Conservation (phyloP, 768 basidiomycete species). For the Auricularia sp. region DNA sequence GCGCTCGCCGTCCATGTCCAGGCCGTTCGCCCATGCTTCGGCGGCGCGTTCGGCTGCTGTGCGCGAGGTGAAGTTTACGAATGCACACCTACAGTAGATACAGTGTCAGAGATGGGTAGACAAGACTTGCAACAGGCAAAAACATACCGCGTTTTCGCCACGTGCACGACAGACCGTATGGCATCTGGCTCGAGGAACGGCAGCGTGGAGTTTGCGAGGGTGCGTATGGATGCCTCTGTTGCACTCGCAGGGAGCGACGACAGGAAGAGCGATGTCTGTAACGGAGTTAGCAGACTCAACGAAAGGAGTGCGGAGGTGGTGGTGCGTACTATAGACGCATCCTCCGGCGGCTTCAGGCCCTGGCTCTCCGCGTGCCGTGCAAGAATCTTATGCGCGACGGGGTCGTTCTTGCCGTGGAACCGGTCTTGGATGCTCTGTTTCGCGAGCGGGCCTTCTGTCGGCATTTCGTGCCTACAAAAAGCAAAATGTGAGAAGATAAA, state of each 20-base stretch:
- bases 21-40: conserved; percentile 79
- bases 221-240: conserved; percentile 66
- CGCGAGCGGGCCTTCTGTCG: conserved; percentile 68
- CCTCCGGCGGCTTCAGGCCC: conserved; percentile 86
- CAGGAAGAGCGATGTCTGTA: conserved; percentile 77
- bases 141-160: conserved; percentile 53
- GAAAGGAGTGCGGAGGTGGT: conserved; percentile 2
- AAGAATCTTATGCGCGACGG: conserved; percentile 88
- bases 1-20: conserved; percentile 73
- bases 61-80: conserved; percentile 86
- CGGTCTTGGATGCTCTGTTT: conserved; percentile 93
- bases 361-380: conserved; percentile 65
- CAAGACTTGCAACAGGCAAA: too few species aligned
- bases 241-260: conserved; percentile 61
- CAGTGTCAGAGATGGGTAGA: too few species aligned
- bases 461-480: conserved; percentile 69
- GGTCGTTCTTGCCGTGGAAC: conserved; percentile 87
- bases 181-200: conserved; percentile 53
- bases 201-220: conserved; percentile 57
- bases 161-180: conserved; percentile 77
- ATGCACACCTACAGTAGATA: conserved; percentile 49
- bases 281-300: conserved; percentile 4
- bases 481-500: background rate
- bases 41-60: conserved; percentile 80
- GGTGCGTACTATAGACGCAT: conserved; percentile 46